Evolutionary conservation across 1,139 yeast genomes (phyloP), one percentile per base, ranked within the genome.

Genomic region (Waltiozyma sp.): DNA sequence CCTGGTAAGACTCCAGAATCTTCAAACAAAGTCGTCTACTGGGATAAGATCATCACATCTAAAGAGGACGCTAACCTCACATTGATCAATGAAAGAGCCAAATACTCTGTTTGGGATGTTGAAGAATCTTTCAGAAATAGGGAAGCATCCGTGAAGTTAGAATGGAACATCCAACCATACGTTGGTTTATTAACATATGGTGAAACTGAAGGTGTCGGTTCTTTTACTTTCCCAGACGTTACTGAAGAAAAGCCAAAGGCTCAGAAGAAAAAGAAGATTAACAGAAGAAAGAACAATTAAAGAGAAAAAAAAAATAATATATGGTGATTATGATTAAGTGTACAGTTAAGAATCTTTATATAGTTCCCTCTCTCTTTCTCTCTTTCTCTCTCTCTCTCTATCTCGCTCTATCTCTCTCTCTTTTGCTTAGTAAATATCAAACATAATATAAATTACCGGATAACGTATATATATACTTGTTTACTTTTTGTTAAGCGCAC

Each of bases 161-260:
- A 86, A 50, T 91, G 96, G 93, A 89, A 89, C 60, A 72, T 89
- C 42, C 97, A 91, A 65, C 98, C 98, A 3, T 73, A 79, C 61
- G 75, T 89, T 10, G 98, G 98, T 7, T 79, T 88, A 4, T 66
- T 91, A 50, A 59, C 78, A 0, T 84, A 66, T 61, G 96, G 96
- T 3, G 72, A 73, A 45, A 70, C 87, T 4, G 60, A 56, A 10
- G 66, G 73, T 9, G 59, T 60, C 33, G 54, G 62, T 11, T 46
- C 52, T 8, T 49, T 63, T 16, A 53, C 53, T 40, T 62, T 66
- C 54, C 62, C 65, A 41, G 50, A 43, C 42, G 50, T 47, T 2
- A 43, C 38, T 10, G 48, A 47, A 50, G 45, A 43, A 39, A 39
- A 36, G 13, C 45, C 45, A 37, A 40, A 49, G 26, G 46, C 46